Conservation (phyloP, 768 basidiomycete species). For the Tulasnella calospora region DNA sequence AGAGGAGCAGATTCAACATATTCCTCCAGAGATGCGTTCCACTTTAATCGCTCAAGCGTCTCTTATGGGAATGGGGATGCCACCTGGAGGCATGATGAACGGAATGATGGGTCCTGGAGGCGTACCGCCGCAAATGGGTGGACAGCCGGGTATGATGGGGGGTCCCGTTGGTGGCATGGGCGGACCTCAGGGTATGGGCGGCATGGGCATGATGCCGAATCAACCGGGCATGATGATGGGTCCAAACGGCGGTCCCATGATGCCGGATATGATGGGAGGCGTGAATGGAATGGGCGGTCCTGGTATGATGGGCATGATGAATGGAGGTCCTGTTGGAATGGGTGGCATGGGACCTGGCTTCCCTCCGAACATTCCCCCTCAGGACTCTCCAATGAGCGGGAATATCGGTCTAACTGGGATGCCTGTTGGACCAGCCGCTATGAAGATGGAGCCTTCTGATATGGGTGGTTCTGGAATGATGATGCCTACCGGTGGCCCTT, state of each 20-base stretch:
- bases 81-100: conserved; percentile 53
- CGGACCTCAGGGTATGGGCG: conserved; percentile 38
- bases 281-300: conserved; percentile 20
- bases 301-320: conserved; percentile 29
- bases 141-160: conserved; percentile 36
- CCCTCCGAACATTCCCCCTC: not conserved
- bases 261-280: conserved; percentile 43
- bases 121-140: conserved; percentile 23
- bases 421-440: not conserved
- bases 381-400: conserved; percentile 19
- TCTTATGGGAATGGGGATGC: conserved; percentile 38
- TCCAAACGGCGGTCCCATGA: conserved; percentile 53
- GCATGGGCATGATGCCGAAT: conserved; percentile 42
- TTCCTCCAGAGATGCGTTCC: conserved; percentile 73
- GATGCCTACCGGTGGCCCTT: not conserved
- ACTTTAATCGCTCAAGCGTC: conserved; percentile 72
- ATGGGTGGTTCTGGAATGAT: conserved; percentile 7
- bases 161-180: conserved; percentile 4
- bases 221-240: conserved; percentile 19
- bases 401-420: conserved; percentile 11
- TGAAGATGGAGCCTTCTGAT: conserved; percentile 9
- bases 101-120: conserved; percentile 35
- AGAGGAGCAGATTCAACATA: conserved; percentile 64
- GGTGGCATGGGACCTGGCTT: not conserved
- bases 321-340: not conserved